Evolutionary conservation across 2,329 filamentous ascomycete genomes (phyloP).

Genomic region (Hypoxylon sp.): DNA sequence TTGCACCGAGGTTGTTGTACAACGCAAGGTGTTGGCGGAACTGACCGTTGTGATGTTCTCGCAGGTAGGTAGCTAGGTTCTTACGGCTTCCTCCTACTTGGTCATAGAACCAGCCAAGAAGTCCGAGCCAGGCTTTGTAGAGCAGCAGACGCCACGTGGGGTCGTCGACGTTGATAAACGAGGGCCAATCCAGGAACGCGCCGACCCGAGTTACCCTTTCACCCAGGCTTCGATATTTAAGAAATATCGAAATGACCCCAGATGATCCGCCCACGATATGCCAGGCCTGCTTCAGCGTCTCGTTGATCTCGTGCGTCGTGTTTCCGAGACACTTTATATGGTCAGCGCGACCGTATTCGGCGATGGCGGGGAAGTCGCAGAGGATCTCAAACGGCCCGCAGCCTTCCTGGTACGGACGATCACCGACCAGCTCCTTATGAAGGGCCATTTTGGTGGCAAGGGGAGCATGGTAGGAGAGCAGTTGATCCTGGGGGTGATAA

Average conservation of each 20-base stretch:
- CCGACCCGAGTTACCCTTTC: not conserved
- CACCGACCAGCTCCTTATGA: not conserved
- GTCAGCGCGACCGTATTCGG: not conserved
- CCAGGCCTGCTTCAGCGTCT: not conserved
- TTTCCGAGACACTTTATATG: not conserved
- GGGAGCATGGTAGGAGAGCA: not conserved
- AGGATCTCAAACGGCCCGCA: constrained; percentile 5
- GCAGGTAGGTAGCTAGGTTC: not conserved
- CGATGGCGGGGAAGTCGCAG: not conserved
- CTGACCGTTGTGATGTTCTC: not conserved
- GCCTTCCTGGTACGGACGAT: not conserved
- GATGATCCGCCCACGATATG: not conserved
- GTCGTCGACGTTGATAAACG: not conserved
- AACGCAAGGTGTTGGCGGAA: not conserved
- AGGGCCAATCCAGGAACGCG: not conserved
- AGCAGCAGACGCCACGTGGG: not conserved
- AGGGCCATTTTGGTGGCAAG: not conserved
- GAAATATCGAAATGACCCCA: not conserved
- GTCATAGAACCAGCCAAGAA: not conserved
- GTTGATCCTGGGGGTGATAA: not conserved
- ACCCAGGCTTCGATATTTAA: not conserved
- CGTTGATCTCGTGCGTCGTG: not conserved
- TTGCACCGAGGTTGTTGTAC: not conserved
- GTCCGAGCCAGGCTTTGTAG: not conserved
- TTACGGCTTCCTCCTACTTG: not conserved